Conservation (phyloP, 306 rosid species). For the Cyclanthera cordifolia region DNA sequence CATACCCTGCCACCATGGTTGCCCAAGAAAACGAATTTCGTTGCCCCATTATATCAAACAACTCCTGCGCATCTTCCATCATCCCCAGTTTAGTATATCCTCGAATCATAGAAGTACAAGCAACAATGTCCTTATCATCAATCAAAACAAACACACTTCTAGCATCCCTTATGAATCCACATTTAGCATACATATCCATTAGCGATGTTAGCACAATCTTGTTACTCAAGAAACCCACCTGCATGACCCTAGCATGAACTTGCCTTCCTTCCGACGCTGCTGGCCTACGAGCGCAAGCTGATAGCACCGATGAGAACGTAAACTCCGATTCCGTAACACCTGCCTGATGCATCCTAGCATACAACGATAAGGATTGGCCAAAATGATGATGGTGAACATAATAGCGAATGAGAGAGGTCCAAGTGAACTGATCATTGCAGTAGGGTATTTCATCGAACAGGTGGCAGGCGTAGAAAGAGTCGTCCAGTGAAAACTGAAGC, state of each 20-base stretch:
- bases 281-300: conserved; percentile 41
- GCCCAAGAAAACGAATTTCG: conserved; percentile 42
- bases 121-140: conserved; percentile 47
- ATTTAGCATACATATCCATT: conserved; percentile 61
- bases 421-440: conserved; percentile 29
- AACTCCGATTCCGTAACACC: conserved; percentile 40
- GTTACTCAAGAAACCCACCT: conserved; percentile 38
- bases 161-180: conserved; percentile 40
- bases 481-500: conserved; percentile 14
- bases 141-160: conserved; percentile 39
- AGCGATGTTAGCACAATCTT: conserved; percentile 48
- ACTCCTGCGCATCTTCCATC: conserved; percentile 47
- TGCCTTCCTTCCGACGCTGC: conserved; percentile 40
- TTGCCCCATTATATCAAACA: conserved; percentile 52
- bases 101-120: conserved; percentile 64
- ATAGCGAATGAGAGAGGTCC: conserved; percentile 51
- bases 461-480: conserved; percentile 39
- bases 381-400: conserved; percentile 23
- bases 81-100: conserved; percentile 48
- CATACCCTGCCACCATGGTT: conserved; percentile 68
- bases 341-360: conserved; percentile 42
- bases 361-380: conserved; percentile 30
- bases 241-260: conserved; percentile 34
- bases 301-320: conserved; percentile 57
- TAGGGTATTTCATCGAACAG: conserved; percentile 48